Percentiles rank a stretch among this genome's conserved stretches.
These are phyloP conservation scores for Onygenales sp. DNA, from an alignment of 2,329 filamentous ascomycete genomes.

Conservation along the genomic window DNA sequence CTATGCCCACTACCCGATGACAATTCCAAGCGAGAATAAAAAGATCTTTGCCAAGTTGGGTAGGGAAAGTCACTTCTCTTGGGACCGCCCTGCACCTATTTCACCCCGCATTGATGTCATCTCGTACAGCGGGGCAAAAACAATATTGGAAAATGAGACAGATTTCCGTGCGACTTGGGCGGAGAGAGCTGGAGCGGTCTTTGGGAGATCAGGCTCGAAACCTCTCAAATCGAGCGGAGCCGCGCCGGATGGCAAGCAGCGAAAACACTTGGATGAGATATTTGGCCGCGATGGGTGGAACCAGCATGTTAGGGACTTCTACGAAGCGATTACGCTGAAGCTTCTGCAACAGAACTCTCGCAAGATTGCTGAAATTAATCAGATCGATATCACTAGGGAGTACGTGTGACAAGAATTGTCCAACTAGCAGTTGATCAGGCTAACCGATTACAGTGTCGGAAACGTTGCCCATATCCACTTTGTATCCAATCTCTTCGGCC, in stretches of 20 bases:
- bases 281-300: constrained; percentile 15
- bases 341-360: constrained; percentile 44
- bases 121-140: constrained; percentile 13
- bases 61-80: constrained; percentile 12
- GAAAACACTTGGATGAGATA: constrained; percentile 12
- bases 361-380: constrained; percentile 43
- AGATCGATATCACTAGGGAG: constrained; percentile 19
- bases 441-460: constrained; percentile 9
- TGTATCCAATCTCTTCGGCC: constrained; percentile 16
- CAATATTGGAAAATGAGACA: constrained; percentile 15
- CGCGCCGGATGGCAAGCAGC: constrained; percentile 11
- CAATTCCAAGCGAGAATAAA: constrained; percentile 17
- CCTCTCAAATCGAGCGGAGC: constrained; percentile 16
- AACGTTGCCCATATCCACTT: constrained; percentile 19
- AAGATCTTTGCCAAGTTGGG: constrained; percentile 16
- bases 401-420: constrained; percentile 16
- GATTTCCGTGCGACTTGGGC: constrained; percentile 17
- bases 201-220: constrained; percentile 11
- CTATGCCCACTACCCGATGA: constrained; percentile 20
- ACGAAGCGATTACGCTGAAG: constrained; percentile 14
- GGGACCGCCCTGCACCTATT: constrained; percentile 13
- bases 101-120: constrained; percentile 12
- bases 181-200: constrained; percentile 13
- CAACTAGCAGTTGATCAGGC: not conserved
- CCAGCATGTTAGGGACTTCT: constrained; percentile 14